Evolutionary conservation across 106 monocot genomes (phyloP), one percentile per base, ranked within the genome.

Genomic region (Platanthera zijinensis): DNA sequence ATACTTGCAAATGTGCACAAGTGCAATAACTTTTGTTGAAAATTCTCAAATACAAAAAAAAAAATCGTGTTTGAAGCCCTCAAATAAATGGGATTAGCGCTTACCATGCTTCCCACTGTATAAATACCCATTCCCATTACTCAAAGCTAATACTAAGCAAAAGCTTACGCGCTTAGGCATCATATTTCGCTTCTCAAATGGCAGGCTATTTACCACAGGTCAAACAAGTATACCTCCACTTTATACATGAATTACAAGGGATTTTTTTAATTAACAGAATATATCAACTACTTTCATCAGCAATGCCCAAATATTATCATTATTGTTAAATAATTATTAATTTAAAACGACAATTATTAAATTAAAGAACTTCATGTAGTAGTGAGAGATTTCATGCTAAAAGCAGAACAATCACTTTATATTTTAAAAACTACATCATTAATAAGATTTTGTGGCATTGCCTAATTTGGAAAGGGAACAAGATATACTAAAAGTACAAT

Each of bases 111-210:
- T 56, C 56, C 56, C 13, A 13, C 56, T 56, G 4, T 56, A 11
- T 15, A 56, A n/a, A 56, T 56, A 56, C 13, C 14, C 56, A 56
- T 39, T 39, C 39, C 39, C 56, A 56, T 56, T 17, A 56, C n/a
- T 15, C 56, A 56, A 56, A 56, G 56, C 56, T 56, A 56, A n/a
- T 56, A 56, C 56, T n/a, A n/a, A 54, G 56, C 56, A 56, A 63
- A 4, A 63, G 19, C 10, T 63, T 63, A 63, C 22, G 9, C 7
- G 19, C 10, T 63, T 63, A 63, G 9, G 9, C 7, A 63, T 63
- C 62, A 1, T 21, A 7, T 59, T 6, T 59, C 1, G 39, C 59
- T 59, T 18, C 59, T 19, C 3, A 18, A 59, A 63, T 21, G 22
- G 22, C 22, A 8, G 62, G 62, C 5, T 10, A 63, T 25, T 63